A percentile compares a stretch with the other conserved stretches of the same genome.
Conservation (phyloP, 2,329 filamentous ascomycete genomes). For the Claviceps sorghi region DNA sequence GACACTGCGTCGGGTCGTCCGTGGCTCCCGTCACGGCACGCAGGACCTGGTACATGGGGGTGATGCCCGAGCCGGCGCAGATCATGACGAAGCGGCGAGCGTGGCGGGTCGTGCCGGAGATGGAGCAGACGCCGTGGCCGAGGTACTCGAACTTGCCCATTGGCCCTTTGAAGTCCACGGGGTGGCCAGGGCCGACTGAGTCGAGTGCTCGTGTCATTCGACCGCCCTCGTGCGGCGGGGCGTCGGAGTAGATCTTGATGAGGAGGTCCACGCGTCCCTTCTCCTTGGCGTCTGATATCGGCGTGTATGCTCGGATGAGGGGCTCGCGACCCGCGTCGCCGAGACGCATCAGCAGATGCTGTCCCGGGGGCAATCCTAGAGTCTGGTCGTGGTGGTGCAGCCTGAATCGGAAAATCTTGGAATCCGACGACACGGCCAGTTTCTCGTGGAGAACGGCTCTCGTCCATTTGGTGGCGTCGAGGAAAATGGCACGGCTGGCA, state of each 20-base stretch:
- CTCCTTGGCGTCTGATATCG: constrained; percentile 49
- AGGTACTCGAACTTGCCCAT: constrained; percentile 75
- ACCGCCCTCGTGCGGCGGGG: constrained; percentile 44
- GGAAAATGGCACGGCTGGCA: constrained; percentile 45
- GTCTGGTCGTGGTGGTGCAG: constrained; percentile 56
- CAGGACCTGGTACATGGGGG: constrained; percentile 77
- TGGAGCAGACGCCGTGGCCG: constrained; percentile 46
- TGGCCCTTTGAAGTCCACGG: constrained; percentile 75
- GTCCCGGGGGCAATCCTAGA: constrained; percentile 67
- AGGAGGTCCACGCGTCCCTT: constrained; percentile 58
- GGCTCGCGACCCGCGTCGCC: constrained; percentile 57
- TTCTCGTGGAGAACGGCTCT: constrained; percentile 57
- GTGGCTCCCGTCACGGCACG: constrained; percentile 54
- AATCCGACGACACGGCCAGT: constrained; percentile 58
- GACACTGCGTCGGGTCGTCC: constrained; percentile 50
- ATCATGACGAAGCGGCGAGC: constrained; percentile 71
- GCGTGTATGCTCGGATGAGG: constrained; percentile 79
- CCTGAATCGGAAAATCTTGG: constrained; percentile 65
- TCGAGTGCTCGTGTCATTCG: constrained; percentile 75
- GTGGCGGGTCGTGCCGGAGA: constrained; percentile 40
- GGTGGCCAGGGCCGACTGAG: constrained; percentile 52
- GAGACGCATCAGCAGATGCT: constrained; percentile 75
- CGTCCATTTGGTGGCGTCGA: constrained; percentile 59
- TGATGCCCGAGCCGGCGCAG: constrained; percentile 77
- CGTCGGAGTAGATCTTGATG: constrained; percentile 67